A percentile compares a stretch with the other conserved stretches of the same genome.
phyloP scores from a whole-genome alignment of 106 monocot species.

The Dendrobium officinale region DNA sequence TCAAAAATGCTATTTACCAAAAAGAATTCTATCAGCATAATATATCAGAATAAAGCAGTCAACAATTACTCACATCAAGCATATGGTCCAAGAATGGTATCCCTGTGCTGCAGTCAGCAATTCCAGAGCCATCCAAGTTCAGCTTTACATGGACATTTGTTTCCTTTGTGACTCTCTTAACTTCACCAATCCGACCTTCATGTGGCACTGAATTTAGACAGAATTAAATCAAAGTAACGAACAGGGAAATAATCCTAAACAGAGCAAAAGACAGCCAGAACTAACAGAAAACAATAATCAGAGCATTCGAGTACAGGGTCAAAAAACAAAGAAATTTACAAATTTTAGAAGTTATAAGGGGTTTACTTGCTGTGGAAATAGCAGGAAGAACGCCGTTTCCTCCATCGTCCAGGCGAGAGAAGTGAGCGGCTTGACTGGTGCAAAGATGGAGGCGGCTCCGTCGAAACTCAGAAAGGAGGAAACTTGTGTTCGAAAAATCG shows the following conservation, averaged over 20 bases:
- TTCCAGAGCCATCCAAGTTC: constrained; percentile 75
- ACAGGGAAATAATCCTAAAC: not conserved
- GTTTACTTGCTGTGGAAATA: constrained; percentile 6
- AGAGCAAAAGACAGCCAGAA: not conserved
- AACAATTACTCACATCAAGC: constrained; percentile 62
- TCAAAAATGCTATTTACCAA: not conserved
- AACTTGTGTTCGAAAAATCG: not conserved
- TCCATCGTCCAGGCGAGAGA: constrained; percentile 6
- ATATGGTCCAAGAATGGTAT: constrained; percentile 95
- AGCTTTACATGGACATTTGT: constrained; percentile 72
- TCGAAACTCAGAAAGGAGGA: not conserved
- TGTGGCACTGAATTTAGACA: constrained; percentile 4
- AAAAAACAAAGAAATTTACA: not conserved
- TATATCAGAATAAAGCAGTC: not conserved
- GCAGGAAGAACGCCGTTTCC: constrained; percentile 10
- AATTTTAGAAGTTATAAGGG: not conserved
- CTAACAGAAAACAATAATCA: not conserved
- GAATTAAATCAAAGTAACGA: not conserved
- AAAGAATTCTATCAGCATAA: not conserved
- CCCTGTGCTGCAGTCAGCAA: constrained; percentile 60
- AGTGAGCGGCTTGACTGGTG: constrained; percentile 2
- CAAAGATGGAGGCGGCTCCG: not conserved
- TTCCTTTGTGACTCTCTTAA: constrained; percentile 81
- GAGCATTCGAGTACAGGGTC: too few species aligned
- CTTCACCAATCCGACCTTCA: constrained; percentile 60